Evolutionary conservation across 345 rosid genomes (phyloP), one percentile per base, ranked within the genome.

Genomic region (Pistacia integerrima): DNA sequence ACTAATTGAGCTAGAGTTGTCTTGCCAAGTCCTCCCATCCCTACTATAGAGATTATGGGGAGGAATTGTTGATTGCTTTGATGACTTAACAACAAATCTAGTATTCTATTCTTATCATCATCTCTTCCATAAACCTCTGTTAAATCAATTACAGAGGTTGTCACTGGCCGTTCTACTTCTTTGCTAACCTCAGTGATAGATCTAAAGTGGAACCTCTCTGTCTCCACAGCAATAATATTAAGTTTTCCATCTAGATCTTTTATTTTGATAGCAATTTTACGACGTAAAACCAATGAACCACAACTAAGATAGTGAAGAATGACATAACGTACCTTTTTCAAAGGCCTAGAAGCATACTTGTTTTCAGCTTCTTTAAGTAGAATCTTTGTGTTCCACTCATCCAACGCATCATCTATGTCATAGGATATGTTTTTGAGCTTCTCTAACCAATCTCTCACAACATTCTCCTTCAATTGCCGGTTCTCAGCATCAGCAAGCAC

Each of bases 301-400:
- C 8, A 56, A 16, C 25, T 57, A 30, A 77, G 72, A 72, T 64
- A 77, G 30, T 11, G 70, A 55, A 11, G 13, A 6, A 44, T 0
- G 51, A 72, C 36, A 7, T 51, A 72, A 5, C 52, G 30, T 30
- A 77, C 80, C 76, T 71, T 70, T 25, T 17, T 17, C 33, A 30
- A 2, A 1, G 3, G 22, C n/a, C n/a, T 35, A 14, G 46, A 30
- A 30, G 22, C 11, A 14, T 25, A 25, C 25, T 25, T 25, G 25
- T 6, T 13, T 7, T 71, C 48, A 63, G 28, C 57, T 49, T 49
- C 12, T 49, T 49, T 2, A 49, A 1, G 8, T 11, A 1, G 51
- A 46, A 46, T 3, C 11, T 1, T 11, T 0, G 51, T 46, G 51
- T 46, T 49, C 54, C 16, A 49, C 54, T 49, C 13, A 49, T 49